Evolutionary conservation across 1,284 basidiomycete genomes (phyloP), one percentile per base, ranked within the genome.

Genomic region (Ustilago shanxiensis): DNA sequence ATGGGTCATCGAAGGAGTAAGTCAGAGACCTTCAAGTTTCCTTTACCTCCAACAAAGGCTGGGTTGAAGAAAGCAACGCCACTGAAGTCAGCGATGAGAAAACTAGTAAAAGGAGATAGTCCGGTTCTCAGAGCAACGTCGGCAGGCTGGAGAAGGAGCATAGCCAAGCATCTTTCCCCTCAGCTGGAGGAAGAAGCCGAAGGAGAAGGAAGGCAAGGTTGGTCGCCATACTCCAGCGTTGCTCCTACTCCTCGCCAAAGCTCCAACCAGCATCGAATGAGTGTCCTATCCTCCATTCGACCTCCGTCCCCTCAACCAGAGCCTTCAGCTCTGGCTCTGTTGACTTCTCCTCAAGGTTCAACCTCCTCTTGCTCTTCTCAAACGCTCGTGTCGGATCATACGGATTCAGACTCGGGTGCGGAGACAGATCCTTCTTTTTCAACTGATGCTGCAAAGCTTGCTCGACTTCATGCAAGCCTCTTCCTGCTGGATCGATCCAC

Each of bases 11-110:
- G 60, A 31, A 54, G 74, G 22, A 59, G 52, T 29, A 53, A 57
- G 35, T 66, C 61, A 0, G 74, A 77, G 29, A 72, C 69, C 18
- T 77, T 77, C 50, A 55, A 29, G 4, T 77, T 72, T 31, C 74
- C 69, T 0, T 50, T 72, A 0, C 74, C 74, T 6, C 69, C 74
- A 10, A 29, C 41, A 22, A 62, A 50, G 56, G 16, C 20, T 6
- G 41, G 22, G 11, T n/a, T 22, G 6, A 33, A n/a, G 29, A 10
- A 26, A 5, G 54, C 16, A 2, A 16, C 14, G 35, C 55, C 50
- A 18, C 52, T 66, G n/a, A 72, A 72, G 29, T 72, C 70, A 5
- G 70, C 64, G 5, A 16, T 72, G 10, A n/a, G 60, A 45, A 24
- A 49, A 6, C 1, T 7, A 14, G 22, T 28, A 28, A 49, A 28